Evolutionary conservation across 2,329 filamentous ascomycete species (phyloP).

Genomic region (Trichothecium sympodiale): DNA sequence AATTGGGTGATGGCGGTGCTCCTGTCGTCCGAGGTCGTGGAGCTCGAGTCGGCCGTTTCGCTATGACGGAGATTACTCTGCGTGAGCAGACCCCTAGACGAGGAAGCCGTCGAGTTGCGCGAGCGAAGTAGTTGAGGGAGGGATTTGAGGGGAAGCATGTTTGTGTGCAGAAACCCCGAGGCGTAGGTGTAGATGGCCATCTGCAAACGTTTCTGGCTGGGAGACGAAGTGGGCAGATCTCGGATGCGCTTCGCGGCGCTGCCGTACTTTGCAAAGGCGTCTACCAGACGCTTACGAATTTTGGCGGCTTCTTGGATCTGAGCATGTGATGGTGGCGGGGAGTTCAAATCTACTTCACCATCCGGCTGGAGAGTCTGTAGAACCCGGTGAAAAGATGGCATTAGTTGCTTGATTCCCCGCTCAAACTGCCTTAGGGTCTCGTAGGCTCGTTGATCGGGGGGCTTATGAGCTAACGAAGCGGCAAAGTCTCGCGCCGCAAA

Average conservation of each 20-base stretch:
- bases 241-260: slow-evolving; percentile 69
- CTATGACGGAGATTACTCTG: slow-evolving; percentile 19
- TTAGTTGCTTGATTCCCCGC: slow-evolving; percentile 67
- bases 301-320: slow-evolving; percentile 81
- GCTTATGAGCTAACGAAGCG: slow-evolving; percentile 54
- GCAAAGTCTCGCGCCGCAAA: slow-evolving; percentile 66
- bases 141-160: slow-evolving; percentile 80
- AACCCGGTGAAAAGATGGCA: slow-evolving; percentile 76
- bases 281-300: slow-evolving; percentile 78
- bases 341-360: slow-evolving; percentile 23
- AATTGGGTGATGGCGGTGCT: slow-evolving; percentile 47
- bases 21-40: slow-evolving; percentile 28
- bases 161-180: slow-evolving; percentile 71
- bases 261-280: slow-evolving; percentile 83
- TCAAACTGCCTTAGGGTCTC: slow-evolving; percentile 80
- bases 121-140: slow-evolving; percentile 54
- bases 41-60: slow-evolving; percentile 11
- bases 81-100: slow-evolving; percentile 18
- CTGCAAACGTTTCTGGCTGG: slow-evolving; percentile 65
- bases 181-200: slow-evolving; percentile 75
- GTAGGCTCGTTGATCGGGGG: slow-evolving; percentile 69
- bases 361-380: slow-evolving; percentile 56
- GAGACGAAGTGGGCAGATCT: slow-evolving; percentile 62
- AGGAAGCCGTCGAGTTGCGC: slow-evolving; percentile 14
- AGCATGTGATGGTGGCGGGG: slow-evolving; percentile 39